Evolutionary conservation across 2,329 filamentous ascomycete genomes (phyloP).

Genomic region (Fusarium chaquense): DNA sequence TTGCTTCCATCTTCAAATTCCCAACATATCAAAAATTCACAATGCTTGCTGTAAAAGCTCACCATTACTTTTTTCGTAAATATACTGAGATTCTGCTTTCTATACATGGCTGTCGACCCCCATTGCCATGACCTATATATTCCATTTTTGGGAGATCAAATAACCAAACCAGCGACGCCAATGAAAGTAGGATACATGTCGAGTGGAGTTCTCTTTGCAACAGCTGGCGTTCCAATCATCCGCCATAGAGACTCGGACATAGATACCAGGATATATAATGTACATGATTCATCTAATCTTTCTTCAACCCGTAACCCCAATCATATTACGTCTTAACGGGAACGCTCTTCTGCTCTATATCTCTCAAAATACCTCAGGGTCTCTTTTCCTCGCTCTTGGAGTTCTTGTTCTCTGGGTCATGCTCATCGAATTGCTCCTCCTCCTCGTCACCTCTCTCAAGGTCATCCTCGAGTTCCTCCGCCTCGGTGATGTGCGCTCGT

Average conservation of each 20-base stretch:
- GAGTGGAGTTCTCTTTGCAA: conserved; percentile 46
- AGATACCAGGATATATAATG: conserved; percentile 48
- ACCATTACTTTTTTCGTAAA: not conserved
- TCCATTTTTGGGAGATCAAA: conserved; percentile 32
- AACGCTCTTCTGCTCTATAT: conserved; percentile 13
- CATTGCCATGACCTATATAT: conserved; percentile 6
- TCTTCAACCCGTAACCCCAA: conserved; percentile 12
- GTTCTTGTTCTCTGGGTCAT: conserved; percentile 46
- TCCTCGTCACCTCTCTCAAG: conserved; percentile 57
- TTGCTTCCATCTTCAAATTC: not conserved
- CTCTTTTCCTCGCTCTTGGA: conserved; percentile 38
- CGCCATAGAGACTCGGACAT: conserved; percentile 43
- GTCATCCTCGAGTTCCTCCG: conserved; percentile 65
- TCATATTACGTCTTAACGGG: conserved; percentile 38
- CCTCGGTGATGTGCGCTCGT: conserved; percentile 61
- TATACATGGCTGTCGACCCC: conserved; percentile 23
- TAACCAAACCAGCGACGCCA: conserved; percentile 44
- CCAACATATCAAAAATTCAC: too few relatives aligned
- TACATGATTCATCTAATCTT: conserved; percentile 47
- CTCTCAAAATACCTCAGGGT: conserved; percentile 23
- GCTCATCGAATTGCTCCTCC: conserved; percentile 50
- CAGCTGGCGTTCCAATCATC: conserved; percentile 30
- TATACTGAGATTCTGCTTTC: conserved; percentile 28
- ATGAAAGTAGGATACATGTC: conserved; percentile 38
- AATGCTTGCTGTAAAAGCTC: not conserved